A percentile compares a stretch with the other conserved stretches of the same genome.
Evolutionary conservation across 495 filamentous ascomycete genomes (phyloP).

Genomic region (Sordaria brevicollis): DNA sequence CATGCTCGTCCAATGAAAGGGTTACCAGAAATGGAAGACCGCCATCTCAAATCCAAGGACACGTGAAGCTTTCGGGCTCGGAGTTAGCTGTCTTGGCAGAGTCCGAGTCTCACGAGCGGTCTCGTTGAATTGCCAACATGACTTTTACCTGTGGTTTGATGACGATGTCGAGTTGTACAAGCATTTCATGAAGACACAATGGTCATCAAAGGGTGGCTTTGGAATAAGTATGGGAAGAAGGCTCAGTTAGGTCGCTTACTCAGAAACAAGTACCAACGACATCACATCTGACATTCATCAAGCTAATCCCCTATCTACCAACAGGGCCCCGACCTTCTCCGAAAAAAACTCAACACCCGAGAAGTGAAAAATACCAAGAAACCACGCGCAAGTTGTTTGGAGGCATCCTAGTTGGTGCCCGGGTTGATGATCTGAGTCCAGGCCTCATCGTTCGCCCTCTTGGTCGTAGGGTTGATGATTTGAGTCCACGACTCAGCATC

Average conservation of each 20-base stretch:
- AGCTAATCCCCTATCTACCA: background rate
- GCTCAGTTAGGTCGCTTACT: background rate
- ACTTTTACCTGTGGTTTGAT: background rate
- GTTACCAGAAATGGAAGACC: background rate
- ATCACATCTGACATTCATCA: background rate
- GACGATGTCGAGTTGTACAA: background rate
- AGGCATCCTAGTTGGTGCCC: background rate
- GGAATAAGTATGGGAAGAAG: background rate
- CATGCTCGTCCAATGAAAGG: background rate
- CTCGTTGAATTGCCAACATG: background rate
- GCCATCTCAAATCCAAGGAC: background rate
- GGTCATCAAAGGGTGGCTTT: background rate
- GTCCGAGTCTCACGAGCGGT: background rate
- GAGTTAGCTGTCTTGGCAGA: background rate
- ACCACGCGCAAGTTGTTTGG: background rate
- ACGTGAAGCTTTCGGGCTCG: background rate
- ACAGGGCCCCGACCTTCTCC: background rate
- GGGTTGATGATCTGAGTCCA: background rate
- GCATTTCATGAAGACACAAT: background rate
- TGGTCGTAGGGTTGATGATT: background rate
- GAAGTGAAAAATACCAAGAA: background rate
- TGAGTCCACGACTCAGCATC: background rate
- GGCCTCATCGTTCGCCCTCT: background rate
- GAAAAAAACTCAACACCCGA: background rate
- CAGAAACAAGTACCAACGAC: background rate